Evolutionary conservation across 2,329 filamentous ascomycete species (phyloP).

Genomic region (Pestalotiopsis sp.): DNA sequence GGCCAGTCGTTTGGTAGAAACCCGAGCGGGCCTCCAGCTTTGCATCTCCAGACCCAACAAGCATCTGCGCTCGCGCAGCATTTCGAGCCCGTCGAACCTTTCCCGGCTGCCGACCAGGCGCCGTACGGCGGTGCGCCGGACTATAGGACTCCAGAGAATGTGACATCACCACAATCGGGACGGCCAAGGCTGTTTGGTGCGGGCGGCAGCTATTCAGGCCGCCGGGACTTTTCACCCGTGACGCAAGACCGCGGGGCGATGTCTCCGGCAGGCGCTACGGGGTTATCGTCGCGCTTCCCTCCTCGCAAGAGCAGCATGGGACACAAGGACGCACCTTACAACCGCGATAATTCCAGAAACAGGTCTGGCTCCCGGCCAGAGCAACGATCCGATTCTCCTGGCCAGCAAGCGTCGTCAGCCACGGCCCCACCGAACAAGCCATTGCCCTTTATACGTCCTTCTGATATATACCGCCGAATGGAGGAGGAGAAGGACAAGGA

Average conservation of each 20-base stretch:
- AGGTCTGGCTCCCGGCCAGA: conserved; percentile 33
- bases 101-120: conserved; percentile 9
- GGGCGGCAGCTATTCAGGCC: conserved; percentile 9
- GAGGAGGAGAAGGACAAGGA: conserved; percentile 65
- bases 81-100: conserved; percentile 15
- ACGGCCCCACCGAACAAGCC: conserved; percentile 48
- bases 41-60: conserved; percentile 33
- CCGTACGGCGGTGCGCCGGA: conserved; percentile 16
- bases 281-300: conserved; percentile 50
- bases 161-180: conserved; percentile 21
- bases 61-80: conserved; percentile 7
- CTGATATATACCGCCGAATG: conserved; percentile 76
- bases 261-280: conserved; percentile 27
- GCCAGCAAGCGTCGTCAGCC: conserved; percentile 31
- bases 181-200: background rate
- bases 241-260: conserved; percentile 24
- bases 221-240: conserved; percentile 16
- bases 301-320: conserved; percentile 65
- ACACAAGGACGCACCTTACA: conserved; percentile 40
- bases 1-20: conserved; percentile 24
- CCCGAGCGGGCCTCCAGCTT: conserved; percentile 29
- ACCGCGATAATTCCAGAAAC: conserved; percentile 17
- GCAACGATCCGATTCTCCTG: conserved; percentile 42
- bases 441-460: conserved; percentile 69
- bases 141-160: conserved; percentile 20